A percentile compares a stretch with the other conserved stretches of the same genome.
Conservation (phyloP, 78 protist species). For the slime mould (Dictyostelium discoideum) region DNA sequence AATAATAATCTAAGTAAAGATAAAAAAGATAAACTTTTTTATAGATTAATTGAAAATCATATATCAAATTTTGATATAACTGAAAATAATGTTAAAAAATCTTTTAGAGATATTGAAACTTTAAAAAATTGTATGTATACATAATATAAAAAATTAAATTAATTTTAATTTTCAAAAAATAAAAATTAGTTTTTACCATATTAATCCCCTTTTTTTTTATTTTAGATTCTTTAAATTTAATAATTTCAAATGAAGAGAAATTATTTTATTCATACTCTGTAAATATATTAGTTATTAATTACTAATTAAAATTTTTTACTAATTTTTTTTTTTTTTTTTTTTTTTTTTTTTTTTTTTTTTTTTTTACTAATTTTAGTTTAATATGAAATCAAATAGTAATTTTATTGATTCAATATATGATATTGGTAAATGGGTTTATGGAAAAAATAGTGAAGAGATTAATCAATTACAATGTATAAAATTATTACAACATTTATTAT, state of each 20-base stretch:
- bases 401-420: background rate
- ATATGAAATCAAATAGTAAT: background rate
- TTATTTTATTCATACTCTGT: background rate
- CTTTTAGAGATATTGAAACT: background rate
- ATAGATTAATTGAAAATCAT: background rate
- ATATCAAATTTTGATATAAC: background rate
- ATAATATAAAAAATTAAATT: too few relatives aligned
- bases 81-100: background rate
- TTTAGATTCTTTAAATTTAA: too few relatives aligned
- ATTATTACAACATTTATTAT: background rate
- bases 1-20: background rate
- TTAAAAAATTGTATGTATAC: background rate
- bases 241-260: background rate
- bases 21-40: background rate
- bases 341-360: too few relatives aligned
- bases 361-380: background rate
- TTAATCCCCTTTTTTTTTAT: too few relatives aligned
- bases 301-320: too few relatives aligned
- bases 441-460: background rate
- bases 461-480: background rate
- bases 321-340: too few relatives aligned
- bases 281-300: too few relatives aligned
- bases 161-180: too few relatives aligned
- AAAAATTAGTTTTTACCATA: too few relatives aligned
- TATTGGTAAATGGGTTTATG: background rate